Evolutionary conservation across 2,329 filamentous ascomycete species (phyloP).

Genomic region (Colletotrichum orbiculare): DNA sequence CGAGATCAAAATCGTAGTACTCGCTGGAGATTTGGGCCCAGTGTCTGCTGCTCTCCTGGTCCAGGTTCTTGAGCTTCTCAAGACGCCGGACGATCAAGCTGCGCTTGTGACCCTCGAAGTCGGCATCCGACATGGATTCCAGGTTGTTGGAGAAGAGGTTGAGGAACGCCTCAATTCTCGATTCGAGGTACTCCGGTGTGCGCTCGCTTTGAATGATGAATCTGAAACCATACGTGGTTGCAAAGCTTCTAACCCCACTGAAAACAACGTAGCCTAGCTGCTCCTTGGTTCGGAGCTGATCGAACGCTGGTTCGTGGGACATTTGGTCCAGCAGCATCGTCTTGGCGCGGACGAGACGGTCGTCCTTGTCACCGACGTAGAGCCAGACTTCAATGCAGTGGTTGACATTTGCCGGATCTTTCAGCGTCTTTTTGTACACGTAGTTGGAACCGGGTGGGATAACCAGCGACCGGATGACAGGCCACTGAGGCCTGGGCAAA

Average conservation of each 20-base stretch:
- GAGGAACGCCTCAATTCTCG: constrained; percentile 88
- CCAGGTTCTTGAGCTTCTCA: constrained; percentile 92
- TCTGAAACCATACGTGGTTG: constrained; percentile 86
- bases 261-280: constrained; percentile 98
- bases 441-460: constrained; percentile 85
- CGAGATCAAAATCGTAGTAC: constrained; percentile 88
- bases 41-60: constrained; percentile 83
- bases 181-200: constrained; percentile 84
- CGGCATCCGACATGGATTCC: constrained; percentile 79
- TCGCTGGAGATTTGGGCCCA: constrained; percentile 89
- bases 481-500: constrained; percentile 83
- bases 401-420: constrained; percentile 90
- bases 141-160: constrained; percentile 73
- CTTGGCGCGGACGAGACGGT: constrained; percentile 79
- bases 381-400: constrained; percentile 85
- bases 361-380: constrained; percentile 74
- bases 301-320: constrained; percentile 91
- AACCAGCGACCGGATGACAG: constrained; percentile 79
- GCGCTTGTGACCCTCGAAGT: constrained; percentile 92
- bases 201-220: constrained; percentile 95
- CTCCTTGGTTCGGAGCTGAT: constrained; percentile 95
- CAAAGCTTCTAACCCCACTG: constrained; percentile 76
- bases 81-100: constrained; percentile 87
- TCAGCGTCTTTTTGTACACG: constrained; percentile 82
- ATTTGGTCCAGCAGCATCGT: constrained; percentile 88